These are phyloP conservation scores for Cutaneotrichosporon curvatum DNA, from an alignment of 1,284 basidiomycete genomes.

Conservation along the genomic window DNA sequence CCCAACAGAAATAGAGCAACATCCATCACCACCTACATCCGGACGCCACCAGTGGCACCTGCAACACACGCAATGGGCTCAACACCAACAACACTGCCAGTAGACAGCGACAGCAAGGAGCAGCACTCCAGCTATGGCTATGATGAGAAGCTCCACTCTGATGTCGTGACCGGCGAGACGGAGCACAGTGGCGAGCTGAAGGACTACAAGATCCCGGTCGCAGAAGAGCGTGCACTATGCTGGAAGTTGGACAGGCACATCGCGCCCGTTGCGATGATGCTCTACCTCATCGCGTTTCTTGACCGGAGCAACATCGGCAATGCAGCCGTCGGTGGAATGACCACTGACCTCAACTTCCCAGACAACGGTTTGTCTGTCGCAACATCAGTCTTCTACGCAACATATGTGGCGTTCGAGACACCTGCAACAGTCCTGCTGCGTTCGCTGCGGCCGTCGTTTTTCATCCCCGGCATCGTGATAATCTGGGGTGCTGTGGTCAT, in stretches of 20 bases:
- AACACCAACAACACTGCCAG: too few relatives aligned
- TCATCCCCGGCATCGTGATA: constrained; percentile 17
- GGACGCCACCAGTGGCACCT: too few relatives aligned
- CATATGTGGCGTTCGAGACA: constrained; percentile 34
- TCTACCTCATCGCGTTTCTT: constrained; percentile 13
- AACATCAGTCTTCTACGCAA: constrained; percentile 25
- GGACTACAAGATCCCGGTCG: background rate
- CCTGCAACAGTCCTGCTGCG: constrained; percentile 28
- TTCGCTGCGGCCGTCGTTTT: constrained; percentile 18
- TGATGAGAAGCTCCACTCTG: too few relatives aligned
- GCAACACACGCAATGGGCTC: too few relatives aligned
- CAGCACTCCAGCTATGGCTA: too few relatives aligned
- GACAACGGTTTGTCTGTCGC: constrained; percentile 9
- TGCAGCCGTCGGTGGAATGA: constrained; percentile 13
- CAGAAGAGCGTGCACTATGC: constrained; percentile 1
- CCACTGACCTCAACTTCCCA: constrained; percentile 13
- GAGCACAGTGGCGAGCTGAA: too few relatives aligned
- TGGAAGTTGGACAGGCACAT: constrained; percentile 10
- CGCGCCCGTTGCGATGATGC: constrained; percentile 8
- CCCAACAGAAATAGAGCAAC: too few relatives aligned
- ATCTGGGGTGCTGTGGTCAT: constrained; percentile 26
- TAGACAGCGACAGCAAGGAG: too few relatives aligned
- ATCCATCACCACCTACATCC: too few relatives aligned
- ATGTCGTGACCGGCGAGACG: too few relatives aligned
- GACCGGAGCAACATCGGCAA: constrained; percentile 15